These are phyloP conservation scores for Pyrus pyrifolia DNA, from an alignment of 306 rosid genomes.

Conservation along the genomic window DNA sequence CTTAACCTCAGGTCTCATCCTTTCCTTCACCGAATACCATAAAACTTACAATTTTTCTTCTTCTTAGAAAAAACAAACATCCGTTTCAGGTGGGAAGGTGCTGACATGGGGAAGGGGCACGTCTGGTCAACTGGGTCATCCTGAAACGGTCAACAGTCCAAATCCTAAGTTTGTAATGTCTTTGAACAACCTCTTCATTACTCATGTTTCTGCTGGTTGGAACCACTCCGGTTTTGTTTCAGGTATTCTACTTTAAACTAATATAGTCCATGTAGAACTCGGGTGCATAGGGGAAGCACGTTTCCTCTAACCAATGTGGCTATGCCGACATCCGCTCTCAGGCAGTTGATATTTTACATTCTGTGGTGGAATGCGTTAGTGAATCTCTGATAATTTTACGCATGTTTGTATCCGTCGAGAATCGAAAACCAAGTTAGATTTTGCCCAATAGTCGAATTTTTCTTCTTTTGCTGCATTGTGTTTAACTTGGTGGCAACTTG, in stretches of 20 bases:
- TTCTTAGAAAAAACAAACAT: neutral
- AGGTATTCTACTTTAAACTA: constrained; percentile 23
- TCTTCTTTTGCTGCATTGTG: neutral
- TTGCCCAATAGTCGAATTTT: neutral
- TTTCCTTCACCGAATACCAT: neutral
- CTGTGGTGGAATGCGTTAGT: neutral
- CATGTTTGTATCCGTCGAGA: neutral
- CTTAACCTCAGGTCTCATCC: constrained; percentile 46
- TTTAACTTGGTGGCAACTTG: neutral
- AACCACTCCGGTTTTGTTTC: constrained; percentile 92
- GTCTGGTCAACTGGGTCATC: constrained; percentile 80
- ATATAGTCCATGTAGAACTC: too few relatives aligned
- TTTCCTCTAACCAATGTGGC: neutral
- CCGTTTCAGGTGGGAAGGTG: constrained; percentile 55
- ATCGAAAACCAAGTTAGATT: neutral
- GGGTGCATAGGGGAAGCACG: too few relatives aligned
- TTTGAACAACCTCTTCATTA: constrained; percentile 41
- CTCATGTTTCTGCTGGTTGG: constrained; percentile 87
- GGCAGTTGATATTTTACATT: neutral
- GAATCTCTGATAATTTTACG: neutral
- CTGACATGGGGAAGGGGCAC: constrained; percentile 88
- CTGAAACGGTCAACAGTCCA: constrained; percentile 37
- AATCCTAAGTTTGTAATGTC: constrained; percentile 49
- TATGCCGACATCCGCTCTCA: neutral
- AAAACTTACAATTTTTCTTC: neutral